Percentiles rank a stretch among this genome's conserved stretches.
Evolutionary conservation across 140 eudicot genomes (phyloP).

Genomic region (Stevia rebaudiana): DNA sequence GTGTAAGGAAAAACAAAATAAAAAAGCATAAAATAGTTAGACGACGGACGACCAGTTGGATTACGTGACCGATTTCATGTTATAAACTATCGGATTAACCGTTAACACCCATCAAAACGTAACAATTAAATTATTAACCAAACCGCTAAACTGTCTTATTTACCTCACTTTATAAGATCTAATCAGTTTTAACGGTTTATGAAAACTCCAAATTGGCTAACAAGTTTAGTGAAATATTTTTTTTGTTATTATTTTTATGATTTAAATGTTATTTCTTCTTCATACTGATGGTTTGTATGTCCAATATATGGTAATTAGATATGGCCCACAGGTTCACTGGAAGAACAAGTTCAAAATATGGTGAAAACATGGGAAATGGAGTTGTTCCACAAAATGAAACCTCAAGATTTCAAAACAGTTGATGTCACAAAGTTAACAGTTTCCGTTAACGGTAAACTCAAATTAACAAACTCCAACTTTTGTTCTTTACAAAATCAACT

Average conservation of each 20-base stretch:
- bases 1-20: too few relatives aligned
- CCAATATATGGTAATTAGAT: slow-evolving; percentile 27
- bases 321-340: slow-evolving; percentile 73
- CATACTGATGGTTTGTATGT: not conserved
- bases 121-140: too few relatives aligned
- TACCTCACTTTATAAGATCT: too few relatives aligned
- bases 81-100: too few relatives aligned
- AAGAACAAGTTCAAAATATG: slow-evolving; percentile 66
- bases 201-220: too few relatives aligned
- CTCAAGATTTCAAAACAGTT: slow-evolving; percentile 41
- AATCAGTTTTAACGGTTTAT: not conserved
- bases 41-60: too few relatives aligned
- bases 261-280: not conserved
- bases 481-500: not conserved
- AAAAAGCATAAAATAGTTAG: too few relatives aligned
- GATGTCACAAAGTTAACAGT: slow-evolving; percentile 36
- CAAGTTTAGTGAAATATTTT: too few relatives aligned
- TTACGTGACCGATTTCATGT: too few relatives aligned
- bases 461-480: not conserved
- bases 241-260: not conserved
- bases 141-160: too few relatives aligned
- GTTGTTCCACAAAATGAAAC: slow-evolving; percentile 48
- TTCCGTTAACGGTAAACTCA: slow-evolving; percentile 49
- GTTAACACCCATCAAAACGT: too few relatives aligned
- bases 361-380: slow-evolving; percentile 92